A percentile compares a stretch with the other conserved stretches of the same genome.
Conservation (phyloP, 2,329 filamentous ascomycete species). For the Alternaria brassicicola region DNA sequence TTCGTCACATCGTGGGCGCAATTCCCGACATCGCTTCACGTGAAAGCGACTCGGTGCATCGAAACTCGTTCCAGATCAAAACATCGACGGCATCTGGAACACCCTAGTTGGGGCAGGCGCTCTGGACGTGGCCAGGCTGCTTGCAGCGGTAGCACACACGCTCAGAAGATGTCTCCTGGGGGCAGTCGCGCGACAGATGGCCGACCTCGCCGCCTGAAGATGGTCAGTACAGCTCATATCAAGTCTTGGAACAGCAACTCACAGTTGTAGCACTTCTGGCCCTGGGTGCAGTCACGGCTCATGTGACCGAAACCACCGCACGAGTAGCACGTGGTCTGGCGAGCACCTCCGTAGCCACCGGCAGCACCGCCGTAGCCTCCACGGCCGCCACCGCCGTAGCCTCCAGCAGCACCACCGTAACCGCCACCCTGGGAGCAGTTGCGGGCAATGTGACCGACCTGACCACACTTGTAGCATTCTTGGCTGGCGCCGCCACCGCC, state of each 20-base stretch:
- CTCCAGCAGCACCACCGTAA: constrained; percentile 46
- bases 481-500: constrained; percentile 54
- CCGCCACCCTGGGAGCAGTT: constrained; percentile 75
- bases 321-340: constrained; percentile 82
- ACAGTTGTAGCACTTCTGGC: constrained; percentile 99
- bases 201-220: constrained; percentile 76
- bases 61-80: constrained; percentile 40
- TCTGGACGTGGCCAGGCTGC: constrained; percentile 88
- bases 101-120: constrained; percentile 83
- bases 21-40: constrained; percentile 33
- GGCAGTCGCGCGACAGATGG: constrained; percentile 94
- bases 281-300: constrained; percentile 97
- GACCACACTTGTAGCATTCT: constrained; percentile 98
- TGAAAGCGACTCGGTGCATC: constrained; percentile 29
- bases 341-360: constrained; percentile 53
- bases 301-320: constrained; percentile 97
- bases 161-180: constrained; percentile 86
- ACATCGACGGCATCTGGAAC: constrained; percentile 34
- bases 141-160: constrained; percentile 99
- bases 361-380: constrained; percentile 50
- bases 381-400: constrained; percentile 57
- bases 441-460: constrained; percentile 94
- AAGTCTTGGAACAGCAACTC: constrained; percentile 36
- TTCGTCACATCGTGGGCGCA: constrained; percentile 37
- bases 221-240: constrained; percentile 30